Conservation (phyloP, 352 stramenopile species). For the Globisporangium acanthophoron region DNA sequence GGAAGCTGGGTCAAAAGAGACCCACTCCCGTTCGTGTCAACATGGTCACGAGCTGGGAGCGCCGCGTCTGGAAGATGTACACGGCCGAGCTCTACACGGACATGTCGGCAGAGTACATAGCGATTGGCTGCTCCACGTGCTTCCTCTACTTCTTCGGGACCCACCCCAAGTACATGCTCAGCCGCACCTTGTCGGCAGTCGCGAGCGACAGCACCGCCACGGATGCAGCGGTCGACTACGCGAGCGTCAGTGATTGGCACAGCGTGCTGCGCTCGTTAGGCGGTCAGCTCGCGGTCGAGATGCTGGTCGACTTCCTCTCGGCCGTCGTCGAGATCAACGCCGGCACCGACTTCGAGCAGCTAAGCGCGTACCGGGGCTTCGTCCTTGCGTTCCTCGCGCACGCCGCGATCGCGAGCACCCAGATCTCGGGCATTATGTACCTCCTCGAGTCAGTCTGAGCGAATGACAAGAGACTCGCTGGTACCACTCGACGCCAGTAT, state of each 20-base stretch:
- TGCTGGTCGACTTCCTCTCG: constrained; percentile 8
- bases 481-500: no score
- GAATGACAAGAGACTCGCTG: no score
- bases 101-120: constrained; percentile 50
- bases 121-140: constrained; percentile 35
- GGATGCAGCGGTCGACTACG: background rate
- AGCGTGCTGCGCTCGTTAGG: constrained; percentile 4
- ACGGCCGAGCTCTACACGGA: constrained; percentile 30
- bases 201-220: background rate
- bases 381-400: constrained; percentile 23
- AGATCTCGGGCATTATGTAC: constrained; percentile 24
- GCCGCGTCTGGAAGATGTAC: constrained; percentile 8
- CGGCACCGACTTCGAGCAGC: constrained; percentile 16
- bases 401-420: constrained; percentile 26
- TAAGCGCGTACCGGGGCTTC: constrained; percentile 19
- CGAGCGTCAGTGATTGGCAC: background rate
- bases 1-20: background rate
- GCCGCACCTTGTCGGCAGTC: background rate
- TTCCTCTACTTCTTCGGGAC: constrained; percentile 31
- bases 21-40: background rate
- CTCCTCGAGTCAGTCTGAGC: background rate
- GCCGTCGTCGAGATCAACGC: constrained; percentile 5
- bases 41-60: background rate
- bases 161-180: constrained; percentile 27
- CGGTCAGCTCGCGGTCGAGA: constrained; percentile 8